Base-by-base conservation (phyloP, 2,329 filamentous ascomycete species). In the Microdochium trichocladiopsis region DNA sequence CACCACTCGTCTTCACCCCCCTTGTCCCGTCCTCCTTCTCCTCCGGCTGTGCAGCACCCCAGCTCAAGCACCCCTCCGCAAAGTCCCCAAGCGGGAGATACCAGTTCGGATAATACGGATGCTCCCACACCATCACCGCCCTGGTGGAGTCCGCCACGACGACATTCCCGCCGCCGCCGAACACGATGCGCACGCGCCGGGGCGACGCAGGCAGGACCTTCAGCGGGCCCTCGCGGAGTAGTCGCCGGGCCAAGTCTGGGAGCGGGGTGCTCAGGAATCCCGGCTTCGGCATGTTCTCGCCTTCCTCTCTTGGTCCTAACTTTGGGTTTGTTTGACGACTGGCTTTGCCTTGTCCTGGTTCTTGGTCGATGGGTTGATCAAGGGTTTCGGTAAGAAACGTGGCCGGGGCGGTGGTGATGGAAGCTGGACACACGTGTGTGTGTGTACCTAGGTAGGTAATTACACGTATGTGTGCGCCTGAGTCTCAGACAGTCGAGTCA, bases 41-140 rank as follows among this genome's bases (percentile, higher is more conserved):
- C 1, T 41, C 48, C 8, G 53, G 55, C 14, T 14, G 8, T 14
- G 56, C 55, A 6, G 48, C 6, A 6, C 31, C 14, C 24, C 43
- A 9, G 5, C 12, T 33, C 14, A 56, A 57, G 2, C 43, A 47
- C 22, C 56, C 57, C 4, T 36, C 18, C 3, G 52, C 33, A 33
- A 68, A 56, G 5, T 60, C 57, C 0, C 47, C 25, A 21, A 56
- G 24, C 0, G 68, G 67, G 11, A 71, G 18, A 51, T 70, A 70
- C 55, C 63, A 69, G 18, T 56, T 56, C 4, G 67, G 68, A 50
- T 66, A 69, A 49, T 62, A 66, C 14, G 54, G 56, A 41, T 68
- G 64, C 54, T 70, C 69, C 69, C 68, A 70, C 45, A 71, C 64
- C 22, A 60, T 66, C n/a, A 62, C 49, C 16, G 67, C 66, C 3